These are phyloP conservation scores for Aspergillus campestris DNA, from an alignment of 495 filamentous ascomycete genomes.

Conservation along the genomic window DNA sequence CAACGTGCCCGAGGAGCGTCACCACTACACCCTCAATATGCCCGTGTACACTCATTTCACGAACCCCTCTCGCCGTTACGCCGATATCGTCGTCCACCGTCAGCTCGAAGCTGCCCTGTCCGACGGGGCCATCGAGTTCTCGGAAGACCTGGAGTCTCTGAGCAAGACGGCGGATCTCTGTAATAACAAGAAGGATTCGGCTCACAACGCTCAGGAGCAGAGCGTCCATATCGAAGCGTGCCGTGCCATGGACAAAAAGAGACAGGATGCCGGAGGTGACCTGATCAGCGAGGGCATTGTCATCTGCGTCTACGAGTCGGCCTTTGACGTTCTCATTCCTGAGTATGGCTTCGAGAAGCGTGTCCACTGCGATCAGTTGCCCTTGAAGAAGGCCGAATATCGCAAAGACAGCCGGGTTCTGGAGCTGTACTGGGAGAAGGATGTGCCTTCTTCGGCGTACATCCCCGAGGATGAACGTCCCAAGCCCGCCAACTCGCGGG, in stretches of 20 bases:
- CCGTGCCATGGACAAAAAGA: conserved; percentile 83
- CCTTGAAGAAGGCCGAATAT: conserved; percentile 96
- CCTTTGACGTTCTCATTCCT: conserved; percentile 95
- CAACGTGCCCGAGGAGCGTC: conserved; percentile 61
- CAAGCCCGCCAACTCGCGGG: conserved; percentile 52
- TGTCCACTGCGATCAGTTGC: conserved; percentile 96
- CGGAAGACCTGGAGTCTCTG: conserved; percentile 78
- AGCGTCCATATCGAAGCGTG: conserved; percentile 98
- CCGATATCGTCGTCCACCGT: conserved; percentile 90
- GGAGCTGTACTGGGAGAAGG: conserved; percentile 99
- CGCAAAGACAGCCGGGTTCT: conserved; percentile 88
- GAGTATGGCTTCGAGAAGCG: conserved; percentile 99
- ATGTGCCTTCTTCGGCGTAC: conserved; percentile 90
- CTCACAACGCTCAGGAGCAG: conserved; percentile 94
- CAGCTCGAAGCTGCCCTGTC: conserved; percentile 86
- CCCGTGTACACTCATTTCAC: conserved; percentile 97
- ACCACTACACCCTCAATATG: conserved; percentile 87
- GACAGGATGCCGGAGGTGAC: conserved; percentile 77
- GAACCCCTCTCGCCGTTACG: conserved; percentile 88
- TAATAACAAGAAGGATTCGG: conserved; percentile 99
- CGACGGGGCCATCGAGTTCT: conserved; percentile 73
- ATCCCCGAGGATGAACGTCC: conserved; percentile 95
- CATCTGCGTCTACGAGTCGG: conserved; percentile 95
- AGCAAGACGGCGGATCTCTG: conserved; percentile 91
- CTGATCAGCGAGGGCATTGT: conserved; percentile 96